These are phyloP conservation scores for Hyaloscypha hepaticicola DNA, from an alignment of 495 filamentous ascomycete genomes.

Conservation along the genomic window DNA sequence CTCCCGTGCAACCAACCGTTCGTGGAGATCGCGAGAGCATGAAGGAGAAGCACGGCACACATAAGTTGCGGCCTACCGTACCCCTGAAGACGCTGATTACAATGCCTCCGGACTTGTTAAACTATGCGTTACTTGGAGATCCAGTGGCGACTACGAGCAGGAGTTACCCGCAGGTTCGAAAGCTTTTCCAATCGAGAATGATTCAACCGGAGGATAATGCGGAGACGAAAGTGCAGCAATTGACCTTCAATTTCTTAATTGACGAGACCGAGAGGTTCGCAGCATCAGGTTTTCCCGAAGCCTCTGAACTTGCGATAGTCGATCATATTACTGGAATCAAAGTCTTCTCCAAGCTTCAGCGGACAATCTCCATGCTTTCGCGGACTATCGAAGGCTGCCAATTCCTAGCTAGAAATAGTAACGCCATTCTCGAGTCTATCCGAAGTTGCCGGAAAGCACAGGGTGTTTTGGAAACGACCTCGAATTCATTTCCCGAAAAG, in stretches of 20 bases:
- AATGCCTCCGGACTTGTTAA: conserved; percentile 18
- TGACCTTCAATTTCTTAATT: conserved; percentile 6
- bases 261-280: neutral
- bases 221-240: conserved; percentile 10
- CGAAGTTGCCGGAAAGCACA: conserved; percentile 11
- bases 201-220: conserved; percentile 10
- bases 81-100: neutral
- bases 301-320: neutral
- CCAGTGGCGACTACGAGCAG: neutral
- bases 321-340: neutral
- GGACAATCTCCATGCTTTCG: conserved; percentile 19
- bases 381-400: conserved; percentile 23
- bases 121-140: conserved; percentile 21
- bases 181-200: conserved; percentile 9
- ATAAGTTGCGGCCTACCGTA: neutral
- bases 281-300: conserved; percentile 10
- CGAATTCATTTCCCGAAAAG: neutral
- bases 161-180: neutral
- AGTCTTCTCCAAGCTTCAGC: conserved; percentile 1
- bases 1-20: neutral
- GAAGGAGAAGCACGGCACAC: neutral
- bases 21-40: neutral
- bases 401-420: conserved; percentile 7
- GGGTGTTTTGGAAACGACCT: neutral
- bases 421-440: neutral